Percentiles rank a stretch among this genome's conserved stretches.
phyloP scores from a whole-genome alignment of 2,329 filamentous ascomycete genomes.

The Colletotrichum camelliae region DNA sequence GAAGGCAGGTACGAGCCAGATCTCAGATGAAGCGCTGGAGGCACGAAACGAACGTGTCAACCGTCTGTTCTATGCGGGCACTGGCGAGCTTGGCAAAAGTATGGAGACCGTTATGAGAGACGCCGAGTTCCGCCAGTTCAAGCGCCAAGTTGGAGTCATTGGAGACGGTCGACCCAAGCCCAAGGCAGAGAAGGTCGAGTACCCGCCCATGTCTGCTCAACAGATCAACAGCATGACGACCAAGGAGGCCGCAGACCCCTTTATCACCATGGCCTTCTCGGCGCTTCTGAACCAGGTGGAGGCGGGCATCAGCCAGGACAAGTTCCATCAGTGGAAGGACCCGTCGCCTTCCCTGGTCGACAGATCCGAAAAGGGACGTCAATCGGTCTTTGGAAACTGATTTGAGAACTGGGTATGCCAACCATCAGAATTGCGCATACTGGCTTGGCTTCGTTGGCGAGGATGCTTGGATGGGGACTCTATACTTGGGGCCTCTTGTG shows the following conservation, averaged over 20 bases:
- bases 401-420: background rate
- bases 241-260: conserved; percentile 43
- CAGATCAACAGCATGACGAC: conserved; percentile 43
- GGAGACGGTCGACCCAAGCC: conserved; percentile 39
- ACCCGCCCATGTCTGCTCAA: conserved; percentile 36
- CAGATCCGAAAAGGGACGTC: background rate
- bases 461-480: conserved; percentile 22
- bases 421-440: background rate
- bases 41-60: conserved; percentile 34
- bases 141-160: conserved; percentile 40
- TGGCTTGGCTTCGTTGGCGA: conserved; percentile 10
- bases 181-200: conserved; percentile 27
- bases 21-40: conserved; percentile 27
- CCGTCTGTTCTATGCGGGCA: conserved; percentile 44
- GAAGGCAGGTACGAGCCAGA: conserved; percentile 23
- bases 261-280: conserved; percentile 47
- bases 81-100: conserved; percentile 37
- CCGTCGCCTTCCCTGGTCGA: conserved; percentile 1
- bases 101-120: conserved; percentile 35
- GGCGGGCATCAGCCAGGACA: background rate
- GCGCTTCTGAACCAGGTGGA: conserved; percentile 28
- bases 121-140: conserved; percentile 29
- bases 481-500: conserved; percentile 8
- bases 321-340: conserved; percentile 1
- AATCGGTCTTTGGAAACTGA: conserved; percentile 10